Conservation (phyloP, 768 basidiomycete species). For the Collybia mongolica region DNA sequence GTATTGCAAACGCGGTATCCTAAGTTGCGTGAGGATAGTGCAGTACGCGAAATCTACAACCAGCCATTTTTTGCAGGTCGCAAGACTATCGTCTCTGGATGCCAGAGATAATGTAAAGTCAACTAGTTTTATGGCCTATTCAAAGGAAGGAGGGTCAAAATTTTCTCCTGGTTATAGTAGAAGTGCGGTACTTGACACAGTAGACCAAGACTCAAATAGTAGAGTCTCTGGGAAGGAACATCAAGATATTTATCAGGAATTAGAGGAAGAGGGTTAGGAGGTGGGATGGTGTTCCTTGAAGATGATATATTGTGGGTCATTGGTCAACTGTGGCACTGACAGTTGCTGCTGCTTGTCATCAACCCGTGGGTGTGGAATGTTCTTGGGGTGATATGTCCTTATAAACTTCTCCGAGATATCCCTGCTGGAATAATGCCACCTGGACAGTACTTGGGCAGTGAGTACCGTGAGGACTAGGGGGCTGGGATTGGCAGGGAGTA, state of each 20-base stretch:
- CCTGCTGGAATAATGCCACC: too few relatives aligned
- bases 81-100: constrained; percentile 38
- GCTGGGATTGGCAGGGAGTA: too few relatives aligned
- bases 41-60: constrained; percentile 65
- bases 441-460: too few relatives aligned
- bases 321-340: too few relatives aligned
- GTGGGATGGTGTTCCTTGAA: constrained; percentile 12
- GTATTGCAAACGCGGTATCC: constrained; percentile 75
- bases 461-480: too few relatives aligned
- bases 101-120: constrained; percentile 64
- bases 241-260: constrained; percentile 76
- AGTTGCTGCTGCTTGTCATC: too few relatives aligned
- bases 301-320: constrained; percentile 13
- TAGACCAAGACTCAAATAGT: constrained; percentile 72
- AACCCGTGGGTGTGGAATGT: too few relatives aligned
- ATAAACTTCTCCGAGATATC: too few relatives aligned
- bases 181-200: constrained; percentile 63
- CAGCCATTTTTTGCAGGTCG: constrained; percentile 69
- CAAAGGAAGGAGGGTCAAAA: constrained; percentile 4
- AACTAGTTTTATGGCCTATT: constrained; percentile 72
- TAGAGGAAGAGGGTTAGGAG: constrained; percentile 35
- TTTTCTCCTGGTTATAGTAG: not conserved
- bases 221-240: constrained; percentile 76
- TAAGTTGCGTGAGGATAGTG: constrained; percentile 54
- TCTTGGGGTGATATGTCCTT: too few relatives aligned